Evolutionary conservation across 257 asterid species (phyloP), one percentile per base, ranked within the genome.

Genomic region (Przewalskia tangutica): DNA sequence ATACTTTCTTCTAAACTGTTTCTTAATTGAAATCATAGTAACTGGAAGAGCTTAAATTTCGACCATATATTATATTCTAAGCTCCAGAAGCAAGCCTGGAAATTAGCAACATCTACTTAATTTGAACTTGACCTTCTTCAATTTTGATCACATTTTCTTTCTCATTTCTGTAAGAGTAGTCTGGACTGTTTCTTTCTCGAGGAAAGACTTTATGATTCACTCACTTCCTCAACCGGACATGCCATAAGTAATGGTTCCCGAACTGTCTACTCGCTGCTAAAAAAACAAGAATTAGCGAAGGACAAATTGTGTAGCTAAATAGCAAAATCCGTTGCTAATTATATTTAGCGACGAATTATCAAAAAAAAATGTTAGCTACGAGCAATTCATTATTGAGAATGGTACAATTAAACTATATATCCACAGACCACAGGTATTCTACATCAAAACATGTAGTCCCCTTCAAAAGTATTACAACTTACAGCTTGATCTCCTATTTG

Each of bases 61-160:
- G 93, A 90, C 80, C 93, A 92, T 83, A 92, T 92, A 92, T 92
- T 89, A 93, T 90, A 90, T 89, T 90, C 90, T 93, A 90, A 89
- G 98, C 97, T 91, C 98, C 98, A 76, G 97, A 93, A 92, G 97
- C 91, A 92, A 95, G 97, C 93, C 95, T 92, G 97, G 82, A 85
- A 55, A 62, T 16, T 58, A n/a, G 64, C 9, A n/a, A n/a, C 32
- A 7, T n/a, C 12, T 58, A 8, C 8, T n/a, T 58, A n/a, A 42
- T 17, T 9, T 40, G 67, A 85, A 87, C 91, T 89, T 87, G 92
- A 89, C 95, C 91, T 92, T 94, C 99, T 94, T 91, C 97, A 34
- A 95, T 91, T 83, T 91, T 90, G 88, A 90, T 90, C 87, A 84
- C 85, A 58, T 83, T 92, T 18, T 82, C 95, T 77, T 89, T 90